Evolutionary conservation across 2,329 filamentous ascomycete species (phyloP), one percentile per base, ranked within the genome.

Genomic region (Hyphodiscus sp.): DNA sequence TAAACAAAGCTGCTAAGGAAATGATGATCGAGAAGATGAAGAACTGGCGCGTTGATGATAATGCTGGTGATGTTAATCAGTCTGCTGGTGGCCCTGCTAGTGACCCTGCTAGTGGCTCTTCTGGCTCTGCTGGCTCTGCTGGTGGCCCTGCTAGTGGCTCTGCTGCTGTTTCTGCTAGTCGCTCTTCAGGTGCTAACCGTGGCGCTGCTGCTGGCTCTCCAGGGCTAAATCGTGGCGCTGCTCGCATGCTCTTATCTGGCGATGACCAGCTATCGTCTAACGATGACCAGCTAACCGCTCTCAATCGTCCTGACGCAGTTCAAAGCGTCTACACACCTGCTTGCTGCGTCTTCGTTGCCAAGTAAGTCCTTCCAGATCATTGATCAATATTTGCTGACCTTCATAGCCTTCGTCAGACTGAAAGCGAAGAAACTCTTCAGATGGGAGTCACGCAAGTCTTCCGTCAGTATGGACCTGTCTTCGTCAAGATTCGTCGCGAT

Each of bases 321-420:
- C 65, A 68, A 46, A 57, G 57, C 11, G 45, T 61, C 15, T 67
- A 63, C 50, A 75, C 79, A 0, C 73, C 80, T 0, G 75, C 74
- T 8, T 77, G 78, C 41, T 85, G 82, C 62, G 74, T 85, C 38
- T 86, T 86, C 61, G 81, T 84, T 41, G 83, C 82, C 30, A 86
- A 86, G 83, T 85, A 74, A 72, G 79, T 73, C 13, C 23, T 20
- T 42, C 19, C 7, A 20, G 26, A 18, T 38, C 15, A 20, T 47
- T 6, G 16, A 29, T 20, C 13, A 9, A 19, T 10, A 38, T 15
- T 15, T 43, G 41, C 51, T 54, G 23, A 45, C 29, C 33, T 44
- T 43, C 4, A 20, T 33, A 84, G 82, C 53, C 72, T 85, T 1
- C 72, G 78, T 0, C 74, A 80, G 58, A 64, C 69, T 1, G 69